phyloP scores from a whole-genome alignment of 805 yeast species.

The Metschnikowia kofuensis region DNA sequence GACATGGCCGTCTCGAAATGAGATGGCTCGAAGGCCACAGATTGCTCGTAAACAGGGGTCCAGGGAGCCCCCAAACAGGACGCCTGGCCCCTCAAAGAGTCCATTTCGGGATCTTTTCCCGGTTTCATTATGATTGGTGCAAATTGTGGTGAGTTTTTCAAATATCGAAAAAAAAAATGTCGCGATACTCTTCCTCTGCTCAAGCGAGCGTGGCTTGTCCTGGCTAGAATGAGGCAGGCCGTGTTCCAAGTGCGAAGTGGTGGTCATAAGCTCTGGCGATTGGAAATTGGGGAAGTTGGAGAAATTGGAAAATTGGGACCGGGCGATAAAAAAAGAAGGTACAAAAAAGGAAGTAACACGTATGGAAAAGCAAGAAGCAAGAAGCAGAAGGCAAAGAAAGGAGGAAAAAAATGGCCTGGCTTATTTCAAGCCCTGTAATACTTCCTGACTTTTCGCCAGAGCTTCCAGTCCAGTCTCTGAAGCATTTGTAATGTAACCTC shows the following conservation, averaged over 20 bases:
- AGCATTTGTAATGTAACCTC: no score
- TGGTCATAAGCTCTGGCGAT: neutral
- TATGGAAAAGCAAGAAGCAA: no score
- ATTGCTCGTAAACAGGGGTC: slow-evolving; percentile 54
- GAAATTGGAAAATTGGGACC: neutral
- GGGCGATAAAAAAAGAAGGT: neutral
- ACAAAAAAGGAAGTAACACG: no score
- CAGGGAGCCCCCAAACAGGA: slow-evolving; percentile 59
- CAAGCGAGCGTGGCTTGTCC: neutral
- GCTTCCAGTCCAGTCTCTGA: no score
- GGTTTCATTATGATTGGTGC: slow-evolving; percentile 2
- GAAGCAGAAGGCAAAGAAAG: no score
- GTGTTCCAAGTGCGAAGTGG: neutral
- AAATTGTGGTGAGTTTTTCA: neutral
- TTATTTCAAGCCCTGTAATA: no score
- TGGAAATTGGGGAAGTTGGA: neutral
- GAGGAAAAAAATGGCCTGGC: no score
- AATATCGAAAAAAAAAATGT: neutral
- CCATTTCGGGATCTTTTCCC: slow-evolving; percentile 12
- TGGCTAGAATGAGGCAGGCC: no score
- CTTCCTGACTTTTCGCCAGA: no score
- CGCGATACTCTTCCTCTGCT: slow-evolving; percentile 7
- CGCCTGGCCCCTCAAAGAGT: slow-evolving; percentile 10
- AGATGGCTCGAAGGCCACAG: slow-evolving; percentile 45
- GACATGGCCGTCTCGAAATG: slow-evolving; percentile 78